These are phyloP conservation scores for Bipolaris cookei DNA, from an alignment of 2,329 filamentous ascomycete species.

Conservation along the genomic window DNA sequence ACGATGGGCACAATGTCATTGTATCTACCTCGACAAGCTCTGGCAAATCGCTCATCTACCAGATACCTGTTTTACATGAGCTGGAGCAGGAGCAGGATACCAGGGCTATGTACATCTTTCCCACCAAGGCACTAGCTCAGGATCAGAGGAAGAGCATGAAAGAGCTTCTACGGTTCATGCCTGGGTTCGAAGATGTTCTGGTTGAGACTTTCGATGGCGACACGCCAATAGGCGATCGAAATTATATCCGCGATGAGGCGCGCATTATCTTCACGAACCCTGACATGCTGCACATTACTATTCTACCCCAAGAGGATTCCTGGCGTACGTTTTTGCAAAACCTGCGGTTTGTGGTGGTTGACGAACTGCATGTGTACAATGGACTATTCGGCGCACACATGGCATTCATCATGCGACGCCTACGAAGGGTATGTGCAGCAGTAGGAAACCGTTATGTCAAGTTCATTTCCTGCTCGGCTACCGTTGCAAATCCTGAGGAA, in stretches of 20 bases:
- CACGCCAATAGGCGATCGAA: constrained; percentile 80
- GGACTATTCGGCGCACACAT: constrained; percentile 93
- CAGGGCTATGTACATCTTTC: constrained; percentile 96
- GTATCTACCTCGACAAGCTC: constrained; percentile 95
- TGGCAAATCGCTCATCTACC: constrained; percentile 97
- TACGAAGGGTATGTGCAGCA: constrained; percentile 86
- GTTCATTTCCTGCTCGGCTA: constrained; percentile 96
- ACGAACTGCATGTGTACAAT: constrained; percentile 94
- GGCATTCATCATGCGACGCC: constrained; percentile 88
- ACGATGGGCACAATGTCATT: constrained; percentile 84
- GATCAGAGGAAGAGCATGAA: constrained; percentile 89
- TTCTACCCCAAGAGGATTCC: constrained; percentile 86
- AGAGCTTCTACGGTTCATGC: constrained; percentile 82
- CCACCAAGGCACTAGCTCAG: constrained; percentile 94
- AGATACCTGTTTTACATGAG: constrained; percentile 87
- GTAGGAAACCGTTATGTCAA: constrained; percentile 84
- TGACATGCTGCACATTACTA: constrained; percentile 95
- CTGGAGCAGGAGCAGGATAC: constrained; percentile 78
- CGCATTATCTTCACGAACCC: constrained; percentile 97
- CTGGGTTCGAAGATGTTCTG: constrained; percentile 73
- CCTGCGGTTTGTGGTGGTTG: constrained; percentile 82
- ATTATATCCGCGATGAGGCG: constrained; percentile 82
- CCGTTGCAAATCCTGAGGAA: constrained; percentile 86
- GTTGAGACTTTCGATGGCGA: constrained; percentile 98
- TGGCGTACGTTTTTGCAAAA: constrained; percentile 92